Percentiles rank a stretch among this genome's conserved stretches.
These are phyloP conservation scores for Cordyceps javanica DNA, from an alignment of 2,329 filamentous ascomycete genomes.

Conservation along the genomic window DNA sequence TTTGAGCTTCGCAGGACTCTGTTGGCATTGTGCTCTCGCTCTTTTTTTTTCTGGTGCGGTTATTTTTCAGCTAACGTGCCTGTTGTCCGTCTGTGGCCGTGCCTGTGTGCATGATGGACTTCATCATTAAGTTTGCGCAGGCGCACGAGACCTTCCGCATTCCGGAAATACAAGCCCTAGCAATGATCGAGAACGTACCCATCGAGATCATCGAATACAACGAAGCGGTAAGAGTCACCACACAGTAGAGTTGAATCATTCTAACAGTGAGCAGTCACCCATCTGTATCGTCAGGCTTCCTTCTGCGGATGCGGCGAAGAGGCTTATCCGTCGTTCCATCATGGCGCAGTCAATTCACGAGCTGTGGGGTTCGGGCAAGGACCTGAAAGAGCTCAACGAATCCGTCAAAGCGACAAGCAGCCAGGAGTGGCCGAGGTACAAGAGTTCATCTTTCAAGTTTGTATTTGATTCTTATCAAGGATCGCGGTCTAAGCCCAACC, in stretches of 20 bases:
- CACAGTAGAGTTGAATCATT: conserved; percentile 10
- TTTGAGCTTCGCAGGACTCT: background rate
- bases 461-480: conserved; percentile 76
- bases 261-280: conserved; percentile 58
- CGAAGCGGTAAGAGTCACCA: conserved; percentile 53
- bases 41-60: background rate
- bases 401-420: conserved; percentile 52
- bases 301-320: conserved; percentile 56
- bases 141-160: conserved; percentile 84
- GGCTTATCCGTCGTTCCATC: conserved; percentile 69
- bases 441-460: conserved; percentile 70
- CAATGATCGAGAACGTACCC: conserved; percentile 58
- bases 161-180: conserved; percentile 77
- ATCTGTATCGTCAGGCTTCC: conserved; percentile 72
- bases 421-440: conserved; percentile 61
- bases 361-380: conserved; percentile 72
- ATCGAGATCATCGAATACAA: conserved; percentile 71
- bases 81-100: background rate
- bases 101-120: conserved; percentile 51
- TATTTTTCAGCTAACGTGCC: background rate
- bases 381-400: conserved; percentile 62
- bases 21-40: background rate
- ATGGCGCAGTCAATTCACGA: conserved; percentile 80
- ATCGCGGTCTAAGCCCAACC: conserved; percentile 56
- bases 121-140: conserved; percentile 84